Conservation (phyloP, 1,284 basidiomycete genomes). For the Papiliotrema flavescens region DNA sequence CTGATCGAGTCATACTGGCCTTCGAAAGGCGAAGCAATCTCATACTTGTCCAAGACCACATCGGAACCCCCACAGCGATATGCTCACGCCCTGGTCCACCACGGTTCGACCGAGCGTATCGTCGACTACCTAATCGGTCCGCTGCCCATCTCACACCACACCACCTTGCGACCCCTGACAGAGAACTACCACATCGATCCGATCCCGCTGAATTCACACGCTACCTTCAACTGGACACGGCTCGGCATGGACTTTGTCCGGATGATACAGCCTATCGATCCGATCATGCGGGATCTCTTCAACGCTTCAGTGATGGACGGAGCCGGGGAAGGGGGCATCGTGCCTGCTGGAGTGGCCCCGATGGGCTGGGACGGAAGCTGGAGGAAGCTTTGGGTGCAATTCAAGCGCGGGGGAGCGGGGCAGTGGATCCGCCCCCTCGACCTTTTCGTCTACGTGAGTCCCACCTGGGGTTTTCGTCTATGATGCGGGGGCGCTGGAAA, state of each 20-base stretch:
- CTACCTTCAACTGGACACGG: conserved; percentile 38
- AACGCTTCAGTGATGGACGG: conserved; percentile 13
- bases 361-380: conserved; percentile 57
- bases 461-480: neutral
- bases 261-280: conserved; percentile 11
- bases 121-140: conserved; percentile 43
- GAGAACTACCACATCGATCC: conserved; percentile 20
- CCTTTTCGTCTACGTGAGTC: conserved; percentile 41
- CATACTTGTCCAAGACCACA: conserved; percentile 14
- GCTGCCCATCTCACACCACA: conserved; percentile 24
- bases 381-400: conserved; percentile 44
- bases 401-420: conserved; percentile 19
- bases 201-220: conserved; percentile 17
- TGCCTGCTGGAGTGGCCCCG: conserved; percentile 1
- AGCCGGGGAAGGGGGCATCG: neutral
- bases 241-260: conserved; percentile 42
- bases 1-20: conserved; percentile 34
- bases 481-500: neutral
- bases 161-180: conserved; percentile 13
- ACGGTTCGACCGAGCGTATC: conserved; percentile 40
- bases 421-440: conserved; percentile 57
- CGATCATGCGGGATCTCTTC: conserved; percentile 47
- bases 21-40: conserved; percentile 33
- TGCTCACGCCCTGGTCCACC: conserved; percentile 55
- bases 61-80: conserved; percentile 6